Conservation (phyloP, 306 rosid genomes). For the Gleditsia sinensis region DNA sequence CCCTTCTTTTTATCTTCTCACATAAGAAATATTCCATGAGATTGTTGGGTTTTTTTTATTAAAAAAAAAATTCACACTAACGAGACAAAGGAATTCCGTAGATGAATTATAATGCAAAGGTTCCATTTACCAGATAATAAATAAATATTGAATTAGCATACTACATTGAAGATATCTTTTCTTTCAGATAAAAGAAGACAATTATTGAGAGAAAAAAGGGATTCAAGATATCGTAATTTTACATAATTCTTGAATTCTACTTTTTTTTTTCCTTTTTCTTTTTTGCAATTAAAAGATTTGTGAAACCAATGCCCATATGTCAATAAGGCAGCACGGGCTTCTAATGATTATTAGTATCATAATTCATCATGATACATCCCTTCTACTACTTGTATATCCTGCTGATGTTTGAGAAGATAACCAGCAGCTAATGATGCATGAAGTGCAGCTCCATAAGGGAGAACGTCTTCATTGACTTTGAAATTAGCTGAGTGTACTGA, state of each 20-base stretch:
- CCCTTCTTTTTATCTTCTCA: too few species aligned
- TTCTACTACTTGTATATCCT: slow-evolving; percentile 25
- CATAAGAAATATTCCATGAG: too few species aligned
- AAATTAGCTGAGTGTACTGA: slow-evolving; percentile 62
- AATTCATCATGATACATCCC: slow-evolving; percentile 54
- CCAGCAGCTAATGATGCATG: slow-evolving; percentile 78
- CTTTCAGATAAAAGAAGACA: background rate
- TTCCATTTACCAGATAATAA: too few species aligned
- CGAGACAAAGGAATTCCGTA: too few species aligned
- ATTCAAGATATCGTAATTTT: background rate
- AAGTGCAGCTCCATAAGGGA: slow-evolving; percentile 86
- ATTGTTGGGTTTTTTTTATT: too few species aligned
- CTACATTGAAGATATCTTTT: background rate
- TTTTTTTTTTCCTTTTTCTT: background rate
- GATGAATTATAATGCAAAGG: too few species aligned
- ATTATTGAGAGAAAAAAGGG: background rate
- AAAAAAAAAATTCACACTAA: too few species aligned
- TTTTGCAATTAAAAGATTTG: background rate
- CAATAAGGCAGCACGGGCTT: background rate
- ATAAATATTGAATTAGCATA: too few species aligned
- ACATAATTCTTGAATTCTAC: background rate
- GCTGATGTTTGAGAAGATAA: slow-evolving; percentile 54
- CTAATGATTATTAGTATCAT: slow-evolving; percentile 26
- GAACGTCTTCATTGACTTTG: slow-evolving; percentile 67
- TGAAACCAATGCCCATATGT: background rate